Conservation (phyloP, 1,139 yeast species). For the Magnusiomyces tetraspermus region DNA sequence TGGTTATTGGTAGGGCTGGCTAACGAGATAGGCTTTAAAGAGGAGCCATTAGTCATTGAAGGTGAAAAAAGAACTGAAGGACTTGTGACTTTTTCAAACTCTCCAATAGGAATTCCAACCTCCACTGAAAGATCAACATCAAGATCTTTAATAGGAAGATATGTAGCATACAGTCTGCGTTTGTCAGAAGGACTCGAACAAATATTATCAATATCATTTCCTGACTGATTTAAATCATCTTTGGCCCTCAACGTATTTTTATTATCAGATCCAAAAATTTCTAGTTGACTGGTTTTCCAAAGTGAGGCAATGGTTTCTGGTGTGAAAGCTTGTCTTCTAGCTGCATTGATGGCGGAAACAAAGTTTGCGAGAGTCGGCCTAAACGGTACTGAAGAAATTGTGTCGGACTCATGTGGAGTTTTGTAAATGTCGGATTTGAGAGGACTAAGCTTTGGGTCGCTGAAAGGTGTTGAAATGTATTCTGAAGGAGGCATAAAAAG, state of each 20-base stretch:
- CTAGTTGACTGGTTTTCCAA: conserved; percentile 12
- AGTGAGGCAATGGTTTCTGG: conserved; percentile 4
- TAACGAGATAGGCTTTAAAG: too few relatives aligned
- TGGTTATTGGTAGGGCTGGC: neutral
- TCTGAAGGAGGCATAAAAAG: conserved; percentile 12
- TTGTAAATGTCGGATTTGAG: conserved; percentile 9
- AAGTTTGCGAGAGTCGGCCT: neutral
- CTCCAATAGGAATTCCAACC: neutral
- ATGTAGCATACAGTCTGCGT: neutral
- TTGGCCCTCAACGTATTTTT: too few relatives aligned
- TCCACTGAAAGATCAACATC: neutral
- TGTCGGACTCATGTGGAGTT: neutral
- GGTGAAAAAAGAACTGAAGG: neutral
- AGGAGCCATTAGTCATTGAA: too few relatives aligned
- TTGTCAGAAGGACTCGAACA: too few relatives aligned
- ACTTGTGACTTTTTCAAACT: neutral
- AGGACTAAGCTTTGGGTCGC: conserved; percentile 5
- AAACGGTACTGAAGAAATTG: neutral
- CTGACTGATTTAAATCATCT: too few relatives aligned
- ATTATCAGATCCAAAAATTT: too few relatives aligned
- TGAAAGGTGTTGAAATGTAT: conserved; percentile 10
- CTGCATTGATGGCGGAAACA: neutral
- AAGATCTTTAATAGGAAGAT: conserved; percentile 1
- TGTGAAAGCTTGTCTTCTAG: conserved; percentile 1
- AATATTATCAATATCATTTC: too few relatives aligned